phyloP scores from a whole-genome alignment of 2,329 filamentous ascomycete genomes.

The Lachnellula arida region DNA sequence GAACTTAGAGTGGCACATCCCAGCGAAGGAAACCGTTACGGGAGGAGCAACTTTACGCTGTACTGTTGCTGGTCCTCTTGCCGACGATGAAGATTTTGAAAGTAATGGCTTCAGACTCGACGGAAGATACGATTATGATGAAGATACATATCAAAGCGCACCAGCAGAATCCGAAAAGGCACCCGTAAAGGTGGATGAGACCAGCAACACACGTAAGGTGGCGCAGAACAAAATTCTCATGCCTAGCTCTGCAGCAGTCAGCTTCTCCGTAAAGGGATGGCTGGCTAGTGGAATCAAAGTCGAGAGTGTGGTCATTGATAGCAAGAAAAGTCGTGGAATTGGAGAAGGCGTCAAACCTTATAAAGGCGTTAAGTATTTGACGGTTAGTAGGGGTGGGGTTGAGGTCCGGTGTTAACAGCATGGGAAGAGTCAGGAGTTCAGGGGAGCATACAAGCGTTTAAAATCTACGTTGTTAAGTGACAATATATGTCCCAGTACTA shows the following conservation, averaged over 20 bases:
- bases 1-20: constrained; percentile 76
- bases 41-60: constrained; percentile 72
- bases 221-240: constrained; percentile 72
- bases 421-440: neutral
- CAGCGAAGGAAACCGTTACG: constrained; percentile 68
- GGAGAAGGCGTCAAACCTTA: constrained; percentile 89
- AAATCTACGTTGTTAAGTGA: neutral
- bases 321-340: constrained; percentile 78
- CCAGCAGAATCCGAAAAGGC: constrained; percentile 27
- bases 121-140: constrained; percentile 42
- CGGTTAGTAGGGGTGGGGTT: constrained; percentile 61
- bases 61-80: constrained; percentile 65
- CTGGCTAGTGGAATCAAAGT: constrained; percentile 63
- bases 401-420: constrained; percentile 51
- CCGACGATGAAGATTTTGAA: constrained; percentile 44
- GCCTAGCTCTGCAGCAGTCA: constrained; percentile 72
- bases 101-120: constrained; percentile 32
- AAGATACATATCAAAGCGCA: constrained; percentile 52
- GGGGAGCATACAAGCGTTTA: neutral
- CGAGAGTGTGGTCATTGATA: constrained; percentile 63
- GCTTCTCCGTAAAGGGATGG: constrained; percentile 67
- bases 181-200: constrained; percentile 33
- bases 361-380: constrained; percentile 97
- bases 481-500: neutral
- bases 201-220: constrained; percentile 50